These are phyloP conservation scores for Debaryomycetaceae sp. DNA, from an alignment of 1,139 yeast genomes.

Conservation along the genomic window DNA sequence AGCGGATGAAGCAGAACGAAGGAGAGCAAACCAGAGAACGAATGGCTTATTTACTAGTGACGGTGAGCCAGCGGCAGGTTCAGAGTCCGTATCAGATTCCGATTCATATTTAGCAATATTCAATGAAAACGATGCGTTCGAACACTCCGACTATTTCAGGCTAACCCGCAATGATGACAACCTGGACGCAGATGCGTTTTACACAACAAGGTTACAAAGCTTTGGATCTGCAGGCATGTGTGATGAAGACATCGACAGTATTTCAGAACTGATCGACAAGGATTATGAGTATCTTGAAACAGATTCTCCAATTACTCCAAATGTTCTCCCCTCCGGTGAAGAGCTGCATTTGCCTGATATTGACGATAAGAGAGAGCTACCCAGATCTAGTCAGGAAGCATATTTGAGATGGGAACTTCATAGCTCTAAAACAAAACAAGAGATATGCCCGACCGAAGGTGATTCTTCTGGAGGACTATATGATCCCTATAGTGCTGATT, in stretches of 20 bases:
- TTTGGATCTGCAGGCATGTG: constrained; percentile 9
- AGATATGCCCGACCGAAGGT: constrained; percentile 1
- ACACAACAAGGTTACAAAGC: constrained; percentile 21
- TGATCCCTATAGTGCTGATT: constrained; percentile 14
- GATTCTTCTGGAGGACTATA: constrained; percentile 12
- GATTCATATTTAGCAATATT: constrained; percentile 6
- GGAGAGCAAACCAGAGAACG: constrained; percentile 1
- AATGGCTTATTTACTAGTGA: constrained; percentile 5
- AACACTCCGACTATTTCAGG: constrained; percentile 9
- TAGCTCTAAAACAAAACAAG: constrained; percentile 8
- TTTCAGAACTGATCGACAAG: constrained; percentile 4
- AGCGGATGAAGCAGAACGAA: background rate
- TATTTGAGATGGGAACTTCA: constrained; percentile 26
- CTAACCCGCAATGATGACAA: constrained; percentile 9
- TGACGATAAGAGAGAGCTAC: constrained; percentile 11
- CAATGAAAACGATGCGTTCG: constrained; percentile 6
- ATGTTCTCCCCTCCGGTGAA: background rate
- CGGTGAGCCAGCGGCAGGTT: constrained; percentile 3
- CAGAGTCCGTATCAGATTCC: constrained; percentile 2
- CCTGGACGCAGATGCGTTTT: constrained; percentile 26
- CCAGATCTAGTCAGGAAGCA: constrained; percentile 22
- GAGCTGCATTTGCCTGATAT: constrained; percentile 1
- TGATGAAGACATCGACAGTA: constrained; percentile 2
- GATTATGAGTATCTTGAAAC: constrained; percentile 11
- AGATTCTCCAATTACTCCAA: constrained; percentile 10